Percentiles rank a stretch among this genome's conserved stretches.
These are phyloP conservation scores for Saxophila tyrrhenica DNA, from an alignment of 495 filamentous ascomycete genomes.

Conservation along the genomic window DNA sequence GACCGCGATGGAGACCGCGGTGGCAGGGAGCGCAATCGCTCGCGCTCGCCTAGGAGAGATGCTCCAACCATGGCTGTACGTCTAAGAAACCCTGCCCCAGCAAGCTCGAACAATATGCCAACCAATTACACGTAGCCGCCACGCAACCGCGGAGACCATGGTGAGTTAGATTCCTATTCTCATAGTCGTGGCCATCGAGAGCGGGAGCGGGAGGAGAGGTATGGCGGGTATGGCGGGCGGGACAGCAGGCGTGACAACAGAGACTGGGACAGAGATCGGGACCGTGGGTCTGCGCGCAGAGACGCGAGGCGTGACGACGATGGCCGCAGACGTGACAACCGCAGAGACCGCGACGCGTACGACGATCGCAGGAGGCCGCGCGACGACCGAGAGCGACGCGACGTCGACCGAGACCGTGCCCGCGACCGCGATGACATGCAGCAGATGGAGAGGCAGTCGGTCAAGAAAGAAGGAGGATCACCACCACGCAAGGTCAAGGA, in stretches of 20 bases:
- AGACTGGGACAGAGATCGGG: conserved; percentile 29
- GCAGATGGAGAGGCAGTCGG: conserved; percentile 42
- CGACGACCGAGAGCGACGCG: conserved; percentile 23
- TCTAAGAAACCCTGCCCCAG: background rate
- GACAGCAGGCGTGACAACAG: conserved; percentile 24
- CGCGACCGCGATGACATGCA: conserved; percentile 37
- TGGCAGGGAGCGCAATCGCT: conserved; percentile 10
- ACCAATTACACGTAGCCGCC: background rate
- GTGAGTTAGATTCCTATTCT: conserved; percentile 76
- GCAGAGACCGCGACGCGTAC: conserved; percentile 26
- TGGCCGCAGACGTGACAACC: conserved; percentile 47
- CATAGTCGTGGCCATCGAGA: conserved; percentile 83
- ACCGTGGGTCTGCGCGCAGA: conserved; percentile 46
- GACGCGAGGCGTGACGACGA: conserved; percentile 52
- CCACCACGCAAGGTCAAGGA: conserved; percentile 73
- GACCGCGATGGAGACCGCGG: conserved; percentile 14
- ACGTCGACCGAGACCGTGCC: conserved; percentile 13
- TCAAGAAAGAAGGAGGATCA: conserved; percentile 67
- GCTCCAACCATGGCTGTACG: background rate
- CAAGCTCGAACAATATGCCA: background rate
- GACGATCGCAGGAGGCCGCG: conserved; percentile 31
- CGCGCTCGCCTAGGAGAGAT: conserved; percentile 18
- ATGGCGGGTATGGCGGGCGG: conserved; percentile 31
- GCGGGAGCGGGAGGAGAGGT: conserved; percentile 81
- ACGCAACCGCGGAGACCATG: conserved; percentile 35